Conservation (phyloP, 768 basidiomycete species). For the Postia placenta region DNA sequence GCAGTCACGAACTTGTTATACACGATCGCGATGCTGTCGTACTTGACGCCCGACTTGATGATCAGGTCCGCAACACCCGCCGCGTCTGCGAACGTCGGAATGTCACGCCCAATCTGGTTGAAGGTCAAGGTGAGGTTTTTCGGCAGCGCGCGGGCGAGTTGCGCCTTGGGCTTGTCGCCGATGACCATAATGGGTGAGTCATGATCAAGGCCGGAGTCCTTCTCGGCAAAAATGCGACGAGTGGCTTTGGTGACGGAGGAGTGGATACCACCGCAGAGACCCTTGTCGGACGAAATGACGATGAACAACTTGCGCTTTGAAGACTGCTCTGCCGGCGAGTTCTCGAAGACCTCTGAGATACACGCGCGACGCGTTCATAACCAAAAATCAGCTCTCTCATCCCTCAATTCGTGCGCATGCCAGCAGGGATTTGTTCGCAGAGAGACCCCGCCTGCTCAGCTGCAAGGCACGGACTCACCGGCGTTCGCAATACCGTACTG, state of each 20-base stretch:
- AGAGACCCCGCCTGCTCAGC: background rate
- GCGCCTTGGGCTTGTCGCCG: slow-evolving; percentile 96
- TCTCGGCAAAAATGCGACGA: slow-evolving; percentile 59
- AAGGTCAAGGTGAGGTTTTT: slow-evolving; percentile 77
- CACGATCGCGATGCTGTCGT: slow-evolving; percentile 77
- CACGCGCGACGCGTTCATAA: no score
- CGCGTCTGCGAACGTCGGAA: slow-evolving; percentile 96
- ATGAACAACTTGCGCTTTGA: slow-evolving; percentile 83
- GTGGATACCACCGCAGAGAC: slow-evolving; percentile 99
- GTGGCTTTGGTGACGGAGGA: slow-evolving; percentile 92
- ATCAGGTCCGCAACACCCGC: slow-evolving; percentile 92
- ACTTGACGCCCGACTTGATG: slow-evolving; percentile 75
- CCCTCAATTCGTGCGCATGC: no score
- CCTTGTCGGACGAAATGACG: slow-evolving; percentile 96
- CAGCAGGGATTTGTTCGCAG: background rate
- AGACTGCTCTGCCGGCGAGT: slow-evolving; percentile 62
- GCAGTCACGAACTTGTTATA: slow-evolving; percentile 88
- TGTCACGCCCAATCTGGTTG: slow-evolving; percentile 97
- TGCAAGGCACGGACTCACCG: slow-evolving; percentile 42
- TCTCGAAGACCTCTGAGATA: slow-evolving; percentile 80
- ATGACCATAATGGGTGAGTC: slow-evolving; percentile 78
- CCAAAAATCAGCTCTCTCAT: no score
- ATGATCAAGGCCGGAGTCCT: slow-evolving; percentile 41
- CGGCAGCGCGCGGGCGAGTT: slow-evolving; percentile 64
- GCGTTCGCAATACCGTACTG: slow-evolving; percentile 88